Percentiles rank a stretch among this genome's conserved stretches.
Conservation (phyloP, 345 rosid species). For the Acer yangbiense region DNA sequence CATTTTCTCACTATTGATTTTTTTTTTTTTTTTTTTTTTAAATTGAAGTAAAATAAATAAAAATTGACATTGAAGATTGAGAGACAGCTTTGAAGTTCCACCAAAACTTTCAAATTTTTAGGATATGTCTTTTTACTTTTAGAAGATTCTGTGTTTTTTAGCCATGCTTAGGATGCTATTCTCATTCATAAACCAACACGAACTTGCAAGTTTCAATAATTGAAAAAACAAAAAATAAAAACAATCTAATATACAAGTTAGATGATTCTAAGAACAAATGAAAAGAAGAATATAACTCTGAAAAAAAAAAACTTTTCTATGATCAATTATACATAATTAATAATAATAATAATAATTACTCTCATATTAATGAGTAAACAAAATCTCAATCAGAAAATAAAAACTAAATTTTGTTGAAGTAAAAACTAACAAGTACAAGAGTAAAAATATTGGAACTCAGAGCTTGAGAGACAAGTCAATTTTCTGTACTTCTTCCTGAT, state of each 20-base stretch:
- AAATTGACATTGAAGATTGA: background rate
- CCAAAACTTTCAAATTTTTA: background rate
- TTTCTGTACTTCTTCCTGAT: slow-evolving; percentile 57
- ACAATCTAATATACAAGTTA: background rate
- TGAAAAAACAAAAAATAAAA: background rate
- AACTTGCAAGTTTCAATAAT: background rate
- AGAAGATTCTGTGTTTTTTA: background rate
- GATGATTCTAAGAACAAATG: background rate
- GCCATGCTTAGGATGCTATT: slow-evolving; percentile 2
- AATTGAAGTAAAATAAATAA: background rate
- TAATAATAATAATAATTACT: slow-evolving; percentile 25
- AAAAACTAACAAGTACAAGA: background rate
- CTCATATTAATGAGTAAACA: slow-evolving; percentile 18
- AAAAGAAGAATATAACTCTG: background rate
- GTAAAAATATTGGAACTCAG: slow-evolving; percentile 25
- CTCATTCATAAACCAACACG: background rate
- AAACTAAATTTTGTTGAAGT: background rate
- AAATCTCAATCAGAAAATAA: slow-evolving; percentile 17
- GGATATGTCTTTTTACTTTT: background rate
- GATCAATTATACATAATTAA: slow-evolving; percentile 29
- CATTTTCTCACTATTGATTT: background rate
- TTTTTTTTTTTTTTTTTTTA: no score
- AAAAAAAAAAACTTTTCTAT: slow-evolving; percentile 13
- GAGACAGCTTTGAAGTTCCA: background rate
- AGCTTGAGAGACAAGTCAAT: slow-evolving; percentile 78